These are phyloP conservation scores for Quercus parvula DNA, from an alignment of 306 rosid species.

Conservation along the genomic window DNA sequence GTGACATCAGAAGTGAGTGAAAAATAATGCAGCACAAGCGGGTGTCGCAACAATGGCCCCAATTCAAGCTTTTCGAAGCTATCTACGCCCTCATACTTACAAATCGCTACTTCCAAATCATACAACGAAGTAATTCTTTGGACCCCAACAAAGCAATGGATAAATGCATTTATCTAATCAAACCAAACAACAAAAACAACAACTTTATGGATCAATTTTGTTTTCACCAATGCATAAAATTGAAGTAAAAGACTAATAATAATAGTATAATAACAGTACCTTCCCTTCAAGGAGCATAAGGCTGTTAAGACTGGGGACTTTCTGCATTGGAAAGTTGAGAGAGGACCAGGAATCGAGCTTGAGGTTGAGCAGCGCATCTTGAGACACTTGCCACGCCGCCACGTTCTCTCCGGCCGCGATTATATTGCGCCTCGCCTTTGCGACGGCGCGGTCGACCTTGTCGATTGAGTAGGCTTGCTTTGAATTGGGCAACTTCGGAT, in stretches of 20 bases:
- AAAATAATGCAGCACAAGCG: constrained; percentile 75
- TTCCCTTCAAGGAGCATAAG: constrained; percentile 64
- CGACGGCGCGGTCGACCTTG: constrained; percentile 41
- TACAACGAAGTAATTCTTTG: constrained; percentile 63
- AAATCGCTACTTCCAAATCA: constrained; percentile 79
- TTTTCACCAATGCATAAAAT: neutral
- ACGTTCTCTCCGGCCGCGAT: constrained; percentile 49
- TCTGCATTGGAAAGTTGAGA: constrained; percentile 68
- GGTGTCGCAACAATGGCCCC: constrained; percentile 83
- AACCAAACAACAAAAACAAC: constrained; percentile 18
- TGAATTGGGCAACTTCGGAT: too few relatives aligned
- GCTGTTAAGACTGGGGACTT: constrained; percentile 57
- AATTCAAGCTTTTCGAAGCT: constrained; percentile 65
- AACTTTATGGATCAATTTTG: neutral
- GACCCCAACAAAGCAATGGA: constrained; percentile 89
- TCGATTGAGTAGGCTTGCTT: neutral
- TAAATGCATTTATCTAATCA: constrained; percentile 74
- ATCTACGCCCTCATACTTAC: constrained; percentile 64
- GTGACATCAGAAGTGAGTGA: constrained; percentile 37
- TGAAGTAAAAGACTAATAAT: neutral
- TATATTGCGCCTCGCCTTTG: constrained; percentile 42
- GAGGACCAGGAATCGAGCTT: constrained; percentile 59
- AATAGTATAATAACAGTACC: constrained; percentile 32
- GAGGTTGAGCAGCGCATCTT: constrained; percentile 47
- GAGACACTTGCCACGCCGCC: constrained; percentile 71